These are phyloP conservation scores for Scytalidium sp. DNA, from an alignment of 2,329 filamentous ascomycete species.

Conservation along the genomic window DNA sequence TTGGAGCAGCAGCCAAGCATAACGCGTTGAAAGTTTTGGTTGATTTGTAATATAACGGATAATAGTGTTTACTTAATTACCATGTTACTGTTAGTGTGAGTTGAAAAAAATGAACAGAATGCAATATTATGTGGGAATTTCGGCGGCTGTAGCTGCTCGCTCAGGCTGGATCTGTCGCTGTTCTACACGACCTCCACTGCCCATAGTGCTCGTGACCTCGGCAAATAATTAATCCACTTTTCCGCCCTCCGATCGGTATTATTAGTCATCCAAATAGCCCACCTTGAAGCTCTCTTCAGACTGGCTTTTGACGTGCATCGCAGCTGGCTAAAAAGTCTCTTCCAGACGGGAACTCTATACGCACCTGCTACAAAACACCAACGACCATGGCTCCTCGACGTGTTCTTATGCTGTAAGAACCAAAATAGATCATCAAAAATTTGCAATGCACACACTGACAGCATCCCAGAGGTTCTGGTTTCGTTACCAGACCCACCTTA, in stretches of 20 bases:
- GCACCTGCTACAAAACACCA: background rate
- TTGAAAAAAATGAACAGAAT: no score
- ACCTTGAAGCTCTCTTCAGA: no score
- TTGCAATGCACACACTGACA: background rate
- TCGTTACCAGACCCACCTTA: slow-evolving; percentile 55
- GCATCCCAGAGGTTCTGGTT: slow-evolving; percentile 38
- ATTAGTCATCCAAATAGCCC: no score
- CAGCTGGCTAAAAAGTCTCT: background rate
- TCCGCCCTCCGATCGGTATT: no score
- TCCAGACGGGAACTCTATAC: background rate
- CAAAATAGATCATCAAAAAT: background rate
- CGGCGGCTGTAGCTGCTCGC: no score
- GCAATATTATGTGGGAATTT: no score
- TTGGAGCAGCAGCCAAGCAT: slow-evolving; percentile 37
- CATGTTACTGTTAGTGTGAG: no score
- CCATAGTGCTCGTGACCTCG: no score
- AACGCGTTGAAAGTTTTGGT: slow-evolving; percentile 43
- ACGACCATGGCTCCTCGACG: slow-evolving; percentile 1
- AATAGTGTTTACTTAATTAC: background rate
- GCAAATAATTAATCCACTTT: no score
- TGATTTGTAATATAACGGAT: slow-evolving; percentile 13
- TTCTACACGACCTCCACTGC: no score
- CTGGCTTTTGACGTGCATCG: no score
- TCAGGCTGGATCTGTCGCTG: no score
- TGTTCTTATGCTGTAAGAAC: background rate